These are phyloP conservation scores for Avena atlantica DNA, from an alignment of 176 grass and related monocot genomes.

Conservation along the genomic window DNA sequence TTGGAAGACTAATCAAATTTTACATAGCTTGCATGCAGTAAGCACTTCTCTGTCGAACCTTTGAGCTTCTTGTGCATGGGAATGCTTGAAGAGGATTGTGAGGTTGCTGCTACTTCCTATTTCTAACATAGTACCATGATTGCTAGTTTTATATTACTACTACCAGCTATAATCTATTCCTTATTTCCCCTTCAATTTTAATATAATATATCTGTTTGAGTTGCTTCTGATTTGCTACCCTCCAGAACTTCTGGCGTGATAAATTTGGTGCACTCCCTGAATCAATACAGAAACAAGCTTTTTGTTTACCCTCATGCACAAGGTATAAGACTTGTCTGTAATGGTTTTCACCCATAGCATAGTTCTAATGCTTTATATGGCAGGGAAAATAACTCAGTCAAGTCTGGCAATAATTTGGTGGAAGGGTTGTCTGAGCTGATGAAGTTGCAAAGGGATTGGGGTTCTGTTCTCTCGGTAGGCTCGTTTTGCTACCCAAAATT, in stretches of 20 bases:
- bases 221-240: slow-evolving; percentile 5
- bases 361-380: slow-evolving; percentile 29
- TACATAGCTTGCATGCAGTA: slow-evolving; percentile 83
- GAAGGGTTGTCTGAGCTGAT: slow-evolving; percentile 62
- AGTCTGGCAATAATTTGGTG: slow-evolving; percentile 43
- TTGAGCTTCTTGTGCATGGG: slow-evolving; percentile 80
- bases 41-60: slow-evolving; percentile 85
- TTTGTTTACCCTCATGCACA: slow-evolving; percentile 73
- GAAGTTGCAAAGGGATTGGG: slow-evolving; percentile 68
- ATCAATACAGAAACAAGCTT: slow-evolving; percentile 45
- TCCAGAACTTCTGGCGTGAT: slow-evolving; percentile 60
- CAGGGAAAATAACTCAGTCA: slow-evolving; percentile 59
- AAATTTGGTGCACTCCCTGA: slow-evolving; percentile 61
- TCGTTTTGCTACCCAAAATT: slow-evolving; percentile 1
- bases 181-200: slow-evolving; percentile 7
- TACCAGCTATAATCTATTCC: slow-evolving; percentile 19
- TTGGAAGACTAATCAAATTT: slow-evolving; percentile 36
- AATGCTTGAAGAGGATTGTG: slow-evolving; percentile 68
- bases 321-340: slow-evolving; percentile 44
- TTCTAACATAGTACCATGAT: slow-evolving; percentile 21
- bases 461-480: slow-evolving; percentile 74
- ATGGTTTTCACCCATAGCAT: slow-evolving; percentile 31
- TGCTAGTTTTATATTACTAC: slow-evolving; percentile 19
- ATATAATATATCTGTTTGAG: slow-evolving; percentile 28
- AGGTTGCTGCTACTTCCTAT: slow-evolving; percentile 55